Evolutionary conservation across 257 asterid genomes (phyloP), one percentile per base, ranked within the genome.

Genomic region (Gardenia jasminoides): DNA sequence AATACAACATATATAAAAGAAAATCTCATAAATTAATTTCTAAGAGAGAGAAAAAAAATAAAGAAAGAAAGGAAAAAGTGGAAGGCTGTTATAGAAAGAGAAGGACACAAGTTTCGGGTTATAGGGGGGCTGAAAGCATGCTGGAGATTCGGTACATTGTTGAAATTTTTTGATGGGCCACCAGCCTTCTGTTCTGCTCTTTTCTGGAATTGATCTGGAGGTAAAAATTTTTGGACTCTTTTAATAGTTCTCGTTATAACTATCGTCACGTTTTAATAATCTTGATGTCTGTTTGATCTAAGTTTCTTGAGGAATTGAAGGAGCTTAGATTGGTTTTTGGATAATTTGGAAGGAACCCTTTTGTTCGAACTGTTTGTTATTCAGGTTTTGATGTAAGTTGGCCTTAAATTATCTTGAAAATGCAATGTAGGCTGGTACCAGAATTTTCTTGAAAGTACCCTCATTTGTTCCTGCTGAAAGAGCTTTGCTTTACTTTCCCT

Each of bases 401-500:
- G 70, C 36, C 77, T 88, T 76, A 15, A 72, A n/a, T 9, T 30
- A 69, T 79, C 72, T 71, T 80, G 82, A 61, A 84, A 19, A 52
- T 54, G 62, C 24, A 6, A 19, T 88, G 88, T 83, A 91, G 94
- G 92, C 89, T 89, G 94, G 89, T 82, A 75, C 88, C 88, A 47
- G 90, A 74, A 85, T 77, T 78, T 80, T 36, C 41, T 36, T 69
- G 68, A 58, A 78, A 85, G 80, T 81, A 83, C 78, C 87, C 19
- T 61, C 78, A 80, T 78, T 84, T 74, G 81, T 79, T 83, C 86
- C 72, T 31, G 70, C 72, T 44, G 72, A 84, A 87, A 71, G 87
- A 68, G 56, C 89, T 85, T 84, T 83, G 76, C 90, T 86, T 87
- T 86, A 84, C 89, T 89, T 91, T 91, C 97, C 96, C 97, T 91